Evolutionary conservation across 805 yeast genomes (phyloP), one percentile per base, ranked within the genome.

Genomic region (Schwanniomyces vanrijiae): DNA sequence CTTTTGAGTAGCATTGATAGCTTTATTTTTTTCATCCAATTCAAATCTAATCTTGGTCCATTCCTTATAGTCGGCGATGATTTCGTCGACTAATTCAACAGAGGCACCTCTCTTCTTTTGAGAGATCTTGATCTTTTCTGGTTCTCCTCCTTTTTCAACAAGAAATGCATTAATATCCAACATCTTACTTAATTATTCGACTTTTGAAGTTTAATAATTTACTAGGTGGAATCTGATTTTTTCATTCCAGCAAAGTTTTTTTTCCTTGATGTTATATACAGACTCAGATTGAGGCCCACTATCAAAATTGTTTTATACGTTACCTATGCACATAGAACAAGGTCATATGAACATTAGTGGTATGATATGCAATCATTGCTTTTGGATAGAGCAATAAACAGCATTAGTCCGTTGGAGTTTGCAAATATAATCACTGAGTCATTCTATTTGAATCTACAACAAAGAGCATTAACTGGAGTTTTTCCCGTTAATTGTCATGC

Each of bases 131-230:
- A 94, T 90, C 45, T 76, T 76, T 57, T 91, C 92, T 37, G 99
- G 97, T 68, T 91, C 82, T 53, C 99, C 99, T 49, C 99, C 99
- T 73, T 90, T 92, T 65, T 94, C 99, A 58, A 84, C 96, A 58
- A 94, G 85, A 67, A 94, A 94, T 65, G 88, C 87, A 55, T 86
- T 77, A 56, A 94, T 89, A 69, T 94, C 99, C 72, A 94, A 83
- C 99, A 94, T 92, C 35, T 31, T 31, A 31, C 11, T 31, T 31
- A 26, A 26, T 31, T 7, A 31, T n/a, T 37, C 8, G 18, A 37
- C 16, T 37, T 3, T 3, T 6, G 14, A 20, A 20, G 42, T 20
- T 37, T 34, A 42, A 38, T 24, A 37, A 10, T 29, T 16, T 38
- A 22, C 20, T 3, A 19, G 19, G 3, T 29, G 4, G 19, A 14